Base-by-base conservation (phyloP, 164 flowering plant genomes). In the Santalum album region DNA sequence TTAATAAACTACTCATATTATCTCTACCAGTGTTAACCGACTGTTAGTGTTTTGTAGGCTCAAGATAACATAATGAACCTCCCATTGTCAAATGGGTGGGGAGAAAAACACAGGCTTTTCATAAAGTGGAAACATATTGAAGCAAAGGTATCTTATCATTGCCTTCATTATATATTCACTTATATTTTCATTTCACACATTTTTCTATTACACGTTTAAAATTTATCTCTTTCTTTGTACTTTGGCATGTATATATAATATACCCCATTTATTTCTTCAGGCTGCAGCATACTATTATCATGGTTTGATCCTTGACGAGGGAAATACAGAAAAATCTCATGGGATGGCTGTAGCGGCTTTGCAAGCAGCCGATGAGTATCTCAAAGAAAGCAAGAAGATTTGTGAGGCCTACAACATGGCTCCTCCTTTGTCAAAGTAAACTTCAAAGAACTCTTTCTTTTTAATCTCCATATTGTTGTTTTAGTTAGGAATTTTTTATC, bases 211-310 rank as follows among this genome's bases (percentile, higher is more conserved):
- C n/a, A n/a, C n/a, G n/a, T 0, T 32, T 1, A 12, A 6, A 7
- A 6, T 32, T 1, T 1, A 0, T 32, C 7, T 32, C 36, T 38
- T 1, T 51, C 19, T 39, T 25, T 21, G 25, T 52, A 9, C 32
- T 12, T 24, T 49, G 22, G 3, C 42, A 38, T 32, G 36, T 32
- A 32, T 32, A 12, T 32, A 32, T 32, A 0, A 32, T 14, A 11
- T 38, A 38, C 42, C 0, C 9, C 21, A 45, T 58, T 62, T 61
- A 20, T 20, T 10, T 22, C 12, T 40, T 17, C 70, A 92, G 99
- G 95, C 96, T 55, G 92, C 94, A 55, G 99, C 99, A 49, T 92
- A 92, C 61, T 92, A 92, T 71, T 92, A 84, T 67, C 99, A 92
- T 69, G 99, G 99, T 42, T 57, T 89, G 62, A 92, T 92, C 52